Base-by-base conservation (phyloP, 129 eudicot genomes). In the Flaveria ramosissima region DNA sequence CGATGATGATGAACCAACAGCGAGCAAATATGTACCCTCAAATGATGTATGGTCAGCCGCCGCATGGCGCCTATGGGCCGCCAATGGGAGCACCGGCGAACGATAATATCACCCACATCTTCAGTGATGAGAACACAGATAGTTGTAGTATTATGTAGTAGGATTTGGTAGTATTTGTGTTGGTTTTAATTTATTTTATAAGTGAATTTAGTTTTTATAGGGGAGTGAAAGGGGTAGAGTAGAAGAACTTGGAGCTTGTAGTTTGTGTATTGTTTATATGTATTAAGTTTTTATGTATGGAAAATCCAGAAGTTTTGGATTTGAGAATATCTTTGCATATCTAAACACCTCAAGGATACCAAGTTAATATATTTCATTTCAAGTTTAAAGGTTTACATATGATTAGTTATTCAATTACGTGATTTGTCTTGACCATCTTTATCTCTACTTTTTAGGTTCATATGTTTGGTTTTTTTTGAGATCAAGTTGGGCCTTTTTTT, bases 1-100 rank as follows among this genome's bases (percentile, higher is more conserved):
- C 96, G 1, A 92, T 92, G 98, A 88, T 88, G 97, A 90, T 90
- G 94, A 90, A 90, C 64, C 96, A 92, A 68, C 96, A 89, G 67
- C 84, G 91, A 63, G 83, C 83, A 7, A 76, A 59, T 26, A 85
- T 85, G 89, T 84, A 86, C 76, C 94, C 71, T 45, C 83, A 83
- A 79, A 86, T 87, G 92, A 87, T 89, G 72, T 89, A 87, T 1
- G 89, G 85, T 66, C 89, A 79, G 16, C 92, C 77, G 1, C 85
- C 83, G 7, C 70, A 74, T 11, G 76, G 80, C 75, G 78, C 73
- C 41, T 91, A 86, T 11, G 95, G 91, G 10, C 93, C 93, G 1
- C 90, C 92, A 17, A 56, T 84, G 83, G 74, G 63, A 2, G 82
- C 85, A 64, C 91, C 85, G 26, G 86, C 59, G 55, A 75, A 76